Evolutionary conservation across 306 rosid species (phyloP), one percentile per base, ranked within the genome.

Genomic region (Albizia julibrissin): DNA sequence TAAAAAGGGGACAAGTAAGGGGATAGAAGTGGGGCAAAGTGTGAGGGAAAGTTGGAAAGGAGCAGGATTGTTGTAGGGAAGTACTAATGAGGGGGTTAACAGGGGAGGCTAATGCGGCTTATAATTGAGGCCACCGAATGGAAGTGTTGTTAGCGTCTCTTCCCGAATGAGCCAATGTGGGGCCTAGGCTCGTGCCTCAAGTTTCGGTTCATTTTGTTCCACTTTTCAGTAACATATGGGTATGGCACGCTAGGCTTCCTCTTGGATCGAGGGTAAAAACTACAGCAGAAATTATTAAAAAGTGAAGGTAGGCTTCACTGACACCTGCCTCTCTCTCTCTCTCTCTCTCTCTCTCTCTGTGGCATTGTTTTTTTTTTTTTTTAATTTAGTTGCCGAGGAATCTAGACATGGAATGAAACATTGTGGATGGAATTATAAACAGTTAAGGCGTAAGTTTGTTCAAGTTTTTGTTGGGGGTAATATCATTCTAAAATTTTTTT

Each of bases 181-280:
- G 86, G 82, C 87, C 87, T 86, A 86, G 74, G 42, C 43, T 81
- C 71, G 37, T 79, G 39, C 82, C 74, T 80, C 80, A 40, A 79
- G 85, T 76, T 44, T 71, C 50, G 44, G 79, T 76, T 72, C 61
- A 61, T 70, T 54, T 10, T 66, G 44, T 66, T 16, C 24, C 44
- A 8, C 71, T 33, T 66, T 66, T 33, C 44, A 66, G 44, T 33
- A 33, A 66, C 43, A 66, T 7, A 66, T 1, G 22, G 44, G 42
- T 2, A 66, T 66, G 44, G 71, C 44, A 18, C 34, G 33, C 70
- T 3, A 31, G 15, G 68, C 34, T 7, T 65, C 70, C 70, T 65
- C 71, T 19, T 18, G 11, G 10, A 66, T 66, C 44, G 71, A 66
- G 22, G 44, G 14, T 16, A 19, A 66, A 52, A 26, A 26, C 66